Percentiles rank a stretch among this genome's conserved stretches.
phyloP scores from a whole-genome alignment of 495 filamentous ascomycete species.

The Elasticomyces elasticus region DNA sequence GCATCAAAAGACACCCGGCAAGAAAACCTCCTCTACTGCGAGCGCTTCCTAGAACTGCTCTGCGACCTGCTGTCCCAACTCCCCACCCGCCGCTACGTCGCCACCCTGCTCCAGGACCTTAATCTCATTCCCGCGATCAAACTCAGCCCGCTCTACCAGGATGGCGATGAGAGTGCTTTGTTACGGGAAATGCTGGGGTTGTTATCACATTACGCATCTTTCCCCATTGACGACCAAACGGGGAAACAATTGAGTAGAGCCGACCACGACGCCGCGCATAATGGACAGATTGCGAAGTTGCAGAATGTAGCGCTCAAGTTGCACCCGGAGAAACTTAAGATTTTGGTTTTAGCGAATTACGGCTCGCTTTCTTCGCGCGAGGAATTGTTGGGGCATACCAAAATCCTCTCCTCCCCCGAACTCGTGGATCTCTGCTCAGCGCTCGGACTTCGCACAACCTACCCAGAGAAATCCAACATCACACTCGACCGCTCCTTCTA shows the following conservation, averaged over 20 bases:
- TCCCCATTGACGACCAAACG: conserved; percentile 85
- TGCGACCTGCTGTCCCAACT: conserved; percentile 87
- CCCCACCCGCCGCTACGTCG: conserved; percentile 88
- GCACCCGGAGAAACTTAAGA: conserved; percentile 82
- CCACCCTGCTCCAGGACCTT: conserved; percentile 80
- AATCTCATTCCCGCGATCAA: conserved; percentile 75
- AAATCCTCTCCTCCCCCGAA: conserved; percentile 61
- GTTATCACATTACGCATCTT: conserved; percentile 73
- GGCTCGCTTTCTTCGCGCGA: conserved; percentile 69
- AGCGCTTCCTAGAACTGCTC: conserved; percentile 83
- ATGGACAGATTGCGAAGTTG: conserved; percentile 60
- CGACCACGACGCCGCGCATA: conserved; percentile 72
- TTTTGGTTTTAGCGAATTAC: conserved; percentile 87
- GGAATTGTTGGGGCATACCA: conserved; percentile 71
- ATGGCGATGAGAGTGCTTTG: conserved; percentile 56
- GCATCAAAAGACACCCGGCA: conserved; percentile 25
- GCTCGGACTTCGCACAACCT: conserved; percentile 68
- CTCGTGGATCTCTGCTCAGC: conserved; percentile 55
- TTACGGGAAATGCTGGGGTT: conserved; percentile 73
- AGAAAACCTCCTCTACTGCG: conserved; percentile 75
- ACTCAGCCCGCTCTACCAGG: conserved; percentile 67
- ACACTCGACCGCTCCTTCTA: conserved; percentile 55
- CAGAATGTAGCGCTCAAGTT: conserved; percentile 73
- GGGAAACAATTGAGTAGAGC: conserved; percentile 61
- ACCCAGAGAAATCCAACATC: conserved; percentile 60